phyloP scores from a whole-genome alignment of 108 stramenopile species.

The Cyclotella distinguenda region DNA sequence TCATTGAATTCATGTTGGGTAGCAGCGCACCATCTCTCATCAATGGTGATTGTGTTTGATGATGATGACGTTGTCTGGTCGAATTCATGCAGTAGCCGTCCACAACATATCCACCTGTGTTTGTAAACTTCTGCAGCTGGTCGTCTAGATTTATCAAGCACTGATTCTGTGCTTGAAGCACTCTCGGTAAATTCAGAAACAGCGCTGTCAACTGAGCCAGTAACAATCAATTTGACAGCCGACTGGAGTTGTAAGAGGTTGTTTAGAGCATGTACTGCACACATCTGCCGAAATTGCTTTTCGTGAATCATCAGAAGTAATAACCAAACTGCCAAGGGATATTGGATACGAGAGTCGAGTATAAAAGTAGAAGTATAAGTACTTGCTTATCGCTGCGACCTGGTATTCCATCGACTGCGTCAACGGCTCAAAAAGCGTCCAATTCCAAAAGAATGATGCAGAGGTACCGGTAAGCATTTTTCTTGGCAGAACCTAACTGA shows the following conservation, averaged over 20 bases:
- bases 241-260: slow-evolving; percentile 42
- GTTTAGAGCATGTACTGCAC: slow-evolving; percentile 48
- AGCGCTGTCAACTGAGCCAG: neutral
- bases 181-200: neutral
- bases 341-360: neutral
- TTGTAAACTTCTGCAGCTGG: neutral
- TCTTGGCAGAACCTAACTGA: too few species aligned
- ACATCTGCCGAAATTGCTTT: slow-evolving; percentile 44
- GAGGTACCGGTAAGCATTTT: too few species aligned
- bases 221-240: neutral
- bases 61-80: neutral
- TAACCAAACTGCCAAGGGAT: neutral
- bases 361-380: too few species aligned
- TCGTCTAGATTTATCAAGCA: neutral
- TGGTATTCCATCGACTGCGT: too few species aligned
- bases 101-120: slow-evolving; percentile 3
- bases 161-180: neutral
- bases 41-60: neutral
- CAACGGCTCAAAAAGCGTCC: neutral
- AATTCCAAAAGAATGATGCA: neutral
- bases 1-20: slow-evolving; percentile 42
- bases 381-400: too few species aligned
- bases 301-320: slow-evolving; percentile 38
- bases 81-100: neutral
- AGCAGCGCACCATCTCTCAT: slow-evolving; percentile 18